A percentile compares a stretch with the other conserved stretches of the same genome.
Conservation (phyloP, 495 filamentous ascomycete species). For the Lophiostoma macrostomum region DNA sequence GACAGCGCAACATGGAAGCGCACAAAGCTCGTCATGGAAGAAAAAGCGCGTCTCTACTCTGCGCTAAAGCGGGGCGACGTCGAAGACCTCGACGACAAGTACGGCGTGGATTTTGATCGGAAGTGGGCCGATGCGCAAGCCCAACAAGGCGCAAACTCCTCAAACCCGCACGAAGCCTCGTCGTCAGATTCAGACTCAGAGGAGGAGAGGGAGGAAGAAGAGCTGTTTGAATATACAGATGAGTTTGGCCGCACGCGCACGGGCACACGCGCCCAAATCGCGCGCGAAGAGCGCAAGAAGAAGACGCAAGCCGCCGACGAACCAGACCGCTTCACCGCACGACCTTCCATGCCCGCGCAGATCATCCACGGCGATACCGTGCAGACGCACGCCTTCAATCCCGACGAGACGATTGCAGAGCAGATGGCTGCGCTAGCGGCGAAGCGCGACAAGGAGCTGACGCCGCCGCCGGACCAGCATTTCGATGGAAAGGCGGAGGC, state of each 20-base stretch:
- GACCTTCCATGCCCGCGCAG: slow-evolving; percentile 62
- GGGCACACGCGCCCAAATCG: slow-evolving; percentile 62
- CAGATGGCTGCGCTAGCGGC: slow-evolving; percentile 70
- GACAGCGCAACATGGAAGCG: slow-evolving; percentile 52
- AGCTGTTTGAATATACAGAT: slow-evolving; percentile 77
- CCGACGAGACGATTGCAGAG: slow-evolving; percentile 54
- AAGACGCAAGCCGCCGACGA: slow-evolving; percentile 46
- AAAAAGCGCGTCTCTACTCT: slow-evolving; percentile 81
- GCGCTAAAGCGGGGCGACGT: slow-evolving; percentile 74
- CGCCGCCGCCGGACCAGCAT: slow-evolving; percentile 74
- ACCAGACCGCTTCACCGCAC: slow-evolving; percentile 50
- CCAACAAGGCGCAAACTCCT: slow-evolving; percentile 40
- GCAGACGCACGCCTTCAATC: slow-evolving; percentile 75
- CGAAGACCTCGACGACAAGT: slow-evolving; percentile 53
- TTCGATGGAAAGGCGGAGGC: slow-evolving; percentile 83
- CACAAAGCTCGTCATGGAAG: slow-evolving; percentile 74
- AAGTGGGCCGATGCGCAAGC: slow-evolving; percentile 80
- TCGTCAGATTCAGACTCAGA: slow-evolving; percentile 47
- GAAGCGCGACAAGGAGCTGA: slow-evolving; percentile 69
- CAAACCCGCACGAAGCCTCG: slow-evolving; percentile 36
- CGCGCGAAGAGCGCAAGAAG: slow-evolving; percentile 50
- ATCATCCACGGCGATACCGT: slow-evolving; percentile 81
- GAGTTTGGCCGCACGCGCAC: slow-evolving; percentile 79
- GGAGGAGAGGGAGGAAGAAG: slow-evolving; percentile 49
- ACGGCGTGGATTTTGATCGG: slow-evolving; percentile 86